A percentile compares a stretch with the other conserved stretches of the same genome.
These are phyloP conservation scores for Escallonia rubra DNA, from an alignment of 129 eudicot genomes.

Conservation along the genomic window DNA sequence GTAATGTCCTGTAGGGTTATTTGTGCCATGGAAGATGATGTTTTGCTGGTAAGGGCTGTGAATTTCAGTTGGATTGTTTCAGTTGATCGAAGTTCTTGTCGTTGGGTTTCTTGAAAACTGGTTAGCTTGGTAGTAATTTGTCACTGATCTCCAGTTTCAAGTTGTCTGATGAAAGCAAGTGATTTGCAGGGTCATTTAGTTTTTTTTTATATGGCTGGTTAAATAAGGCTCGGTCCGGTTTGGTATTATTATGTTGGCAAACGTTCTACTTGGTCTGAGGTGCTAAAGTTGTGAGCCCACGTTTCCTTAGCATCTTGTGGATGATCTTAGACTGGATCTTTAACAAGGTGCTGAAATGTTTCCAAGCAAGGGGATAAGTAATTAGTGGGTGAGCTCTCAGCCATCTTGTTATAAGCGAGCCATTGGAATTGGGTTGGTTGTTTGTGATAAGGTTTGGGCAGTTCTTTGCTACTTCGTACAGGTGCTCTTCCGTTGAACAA, in stretches of 20 bases:
- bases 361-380: slow-evolving; percentile 17
- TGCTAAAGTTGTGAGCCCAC: not conserved
- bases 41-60: not conserved
- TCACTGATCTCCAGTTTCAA: slow-evolving; percentile 1
- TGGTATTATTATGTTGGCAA: not conserved
- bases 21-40: not conserved
- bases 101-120: slow-evolving; percentile 15
- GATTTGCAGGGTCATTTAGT: slow-evolving; percentile 12
- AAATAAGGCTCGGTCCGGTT: not conserved
- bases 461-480: slow-evolving; percentile 26
- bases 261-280: slow-evolving; percentile 8
- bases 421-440: slow-evolving; percentile 13
- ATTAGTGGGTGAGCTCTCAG: slow-evolving; percentile 10
- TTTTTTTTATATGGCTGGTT: not conserved
- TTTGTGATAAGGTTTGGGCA: slow-evolving; percentile 16
- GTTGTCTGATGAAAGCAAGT: slow-evolving; percentile 4
- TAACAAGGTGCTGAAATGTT: slow-evolving; percentile 7
- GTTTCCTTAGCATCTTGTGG: too few relatives aligned
- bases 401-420: not conserved
- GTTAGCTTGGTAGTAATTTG: slow-evolving; percentile 17
- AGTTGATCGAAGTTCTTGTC: not conserved
- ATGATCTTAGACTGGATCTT: not conserved
- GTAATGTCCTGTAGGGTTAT: not conserved
- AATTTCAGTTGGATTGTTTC: not conserved
- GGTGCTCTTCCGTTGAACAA: slow-evolving; percentile 11